Base-by-base conservation (phyloP, 768 basidiomycete species). In the Podaxis carcinomalis region DNA sequence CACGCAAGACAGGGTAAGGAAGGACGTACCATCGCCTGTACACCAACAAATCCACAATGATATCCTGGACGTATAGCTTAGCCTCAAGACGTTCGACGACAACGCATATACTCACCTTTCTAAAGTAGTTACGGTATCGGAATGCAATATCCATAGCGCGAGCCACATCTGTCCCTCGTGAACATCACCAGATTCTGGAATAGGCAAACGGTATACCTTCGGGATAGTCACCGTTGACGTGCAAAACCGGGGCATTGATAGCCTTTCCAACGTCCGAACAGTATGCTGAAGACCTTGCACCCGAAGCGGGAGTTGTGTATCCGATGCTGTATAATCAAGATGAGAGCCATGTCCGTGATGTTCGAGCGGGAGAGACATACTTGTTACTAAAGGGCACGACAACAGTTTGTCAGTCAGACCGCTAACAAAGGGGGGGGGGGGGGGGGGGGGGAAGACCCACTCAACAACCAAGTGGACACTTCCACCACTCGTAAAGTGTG, bases 401-500 rank as follows among this genome's bases (percentile, higher is more conserved):
- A 37, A 63, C n/a, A 13, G 14, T 47, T n/a, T 32, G 7, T 25
- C 14, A 2, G 32, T 9, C 32, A 3, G 32, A 9, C 4, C 16
- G 40, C 13, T 32, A 2, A 1, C 5, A 46, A 23, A 39, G 49
- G 23, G 23, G 23, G 1, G 49, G 13, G 10, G 35, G 0, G 49
- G 23, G 23, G 23, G 1, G 49, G 13, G 10, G 35, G 0, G 5
- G 44, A 37, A 62, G 16, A 79, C 89, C 68, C 71, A 93, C 91
- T 95, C 93, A 23, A 95, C 93, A 9, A 97, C 93, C 51, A 97
- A 74, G 73, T 95, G 93, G 2, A 95, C 83, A 51, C 89, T 93
- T 36, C 95, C 95, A 1, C 95, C 95, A 63, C 88, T 92, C 0
- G 92, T 95, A 67, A 87, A 96, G 72, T 95, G 94, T 1, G 95